Evolutionary conservation across 768 basidiomycete genomes (phyloP).

Genomic region (Russula sp.): DNA sequence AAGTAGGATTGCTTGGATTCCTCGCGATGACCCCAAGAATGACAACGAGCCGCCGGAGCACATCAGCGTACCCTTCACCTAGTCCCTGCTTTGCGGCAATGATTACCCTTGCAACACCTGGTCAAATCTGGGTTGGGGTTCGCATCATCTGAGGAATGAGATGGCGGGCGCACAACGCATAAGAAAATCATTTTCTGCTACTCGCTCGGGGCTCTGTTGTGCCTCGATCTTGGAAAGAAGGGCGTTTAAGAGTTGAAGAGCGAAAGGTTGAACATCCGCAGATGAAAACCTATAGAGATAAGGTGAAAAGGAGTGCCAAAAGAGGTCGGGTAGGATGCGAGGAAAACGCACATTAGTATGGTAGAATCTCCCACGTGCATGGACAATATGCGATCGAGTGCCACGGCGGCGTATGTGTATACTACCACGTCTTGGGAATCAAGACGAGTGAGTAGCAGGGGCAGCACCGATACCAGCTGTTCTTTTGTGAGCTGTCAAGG

Average conservation of each 20-base stretch:
- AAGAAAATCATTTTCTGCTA: conserved; percentile 95
- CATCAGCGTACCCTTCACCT: conserved; percentile 59
- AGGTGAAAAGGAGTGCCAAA: background rate
- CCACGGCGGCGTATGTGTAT: conserved; percentile 95
- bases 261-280: conserved; percentile 81
- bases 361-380: conserved; percentile 69
- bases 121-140: background rate
- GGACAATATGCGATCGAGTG: conserved; percentile 92
- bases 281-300: conserved; percentile 66
- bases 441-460: conserved; percentile 80
- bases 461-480: conserved; percentile 88
- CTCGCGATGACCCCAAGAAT: conserved; percentile 88
- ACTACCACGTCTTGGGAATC: conserved; percentile 84
- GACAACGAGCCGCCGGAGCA: conserved; percentile 69
- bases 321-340: background rate
- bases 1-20: conserved; percentile 96
- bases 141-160: conserved; percentile 10
- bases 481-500: conserved; percentile 76
- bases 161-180: conserved; percentile 80
- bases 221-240: conserved; percentile 77
- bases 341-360: conserved; percentile 60
- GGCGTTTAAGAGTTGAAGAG: conserved; percentile 65
- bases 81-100: conserved; percentile 82
- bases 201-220: conserved; percentile 80
- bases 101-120: conserved; percentile 92